A percentile compares a stretch with the other conserved stretches of the same genome.
Evolutionary conservation across 305 asterid species (phyloP).

Genomic region (Solanum hybrid): DNA sequence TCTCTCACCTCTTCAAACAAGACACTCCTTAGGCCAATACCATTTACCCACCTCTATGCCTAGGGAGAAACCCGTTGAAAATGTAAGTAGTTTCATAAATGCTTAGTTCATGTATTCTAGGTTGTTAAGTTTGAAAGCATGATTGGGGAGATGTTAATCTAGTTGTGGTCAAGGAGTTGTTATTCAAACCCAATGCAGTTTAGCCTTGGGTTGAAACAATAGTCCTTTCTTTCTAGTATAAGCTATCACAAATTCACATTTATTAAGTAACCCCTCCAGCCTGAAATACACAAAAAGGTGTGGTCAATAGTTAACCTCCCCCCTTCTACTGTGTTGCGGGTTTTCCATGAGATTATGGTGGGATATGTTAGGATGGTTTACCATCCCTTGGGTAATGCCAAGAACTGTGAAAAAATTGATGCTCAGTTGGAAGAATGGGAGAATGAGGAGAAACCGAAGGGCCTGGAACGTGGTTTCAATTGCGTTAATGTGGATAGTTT

Average conservation of each 20-base stretch:
- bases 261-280: neutral
- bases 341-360: neutral
- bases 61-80: neutral
- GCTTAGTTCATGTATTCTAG: neutral
- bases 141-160: neutral
- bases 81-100: neutral
- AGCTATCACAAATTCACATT: neutral
- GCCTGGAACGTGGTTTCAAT: neutral
- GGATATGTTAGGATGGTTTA: neutral
- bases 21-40: neutral
- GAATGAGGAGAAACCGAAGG: neutral
- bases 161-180: neutral
- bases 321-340: neutral
- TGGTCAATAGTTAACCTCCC: neutral
- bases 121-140: neutral
- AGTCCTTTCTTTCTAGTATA: neutral
- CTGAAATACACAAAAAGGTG: neutral
- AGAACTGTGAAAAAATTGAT: neutral
- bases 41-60: neutral
- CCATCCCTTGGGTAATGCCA: neutral
- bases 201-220: neutral
- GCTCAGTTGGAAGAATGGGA: neutral
- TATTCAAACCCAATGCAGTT: neutral
- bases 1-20: neutral
- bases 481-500: neutral